Conservation (phyloP, 768 basidiomycete genomes). For the Goffeauzyma gilvescens region DNA sequence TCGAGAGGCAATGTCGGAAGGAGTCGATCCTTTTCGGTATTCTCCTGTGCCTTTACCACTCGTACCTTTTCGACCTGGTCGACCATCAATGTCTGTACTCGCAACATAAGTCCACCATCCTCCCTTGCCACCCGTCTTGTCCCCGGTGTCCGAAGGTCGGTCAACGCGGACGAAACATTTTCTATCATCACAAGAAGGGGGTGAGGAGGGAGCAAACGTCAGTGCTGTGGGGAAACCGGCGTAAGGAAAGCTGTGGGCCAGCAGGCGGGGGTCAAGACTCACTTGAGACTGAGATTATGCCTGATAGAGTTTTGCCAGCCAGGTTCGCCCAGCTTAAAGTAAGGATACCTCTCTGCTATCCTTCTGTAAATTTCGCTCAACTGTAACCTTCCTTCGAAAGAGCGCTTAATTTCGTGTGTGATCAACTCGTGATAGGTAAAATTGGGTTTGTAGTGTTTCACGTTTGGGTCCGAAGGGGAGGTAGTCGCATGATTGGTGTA, state of each 20-base stretch:
- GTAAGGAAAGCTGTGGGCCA: slow-evolving; percentile 2
- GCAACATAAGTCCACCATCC: slow-evolving; percentile 28
- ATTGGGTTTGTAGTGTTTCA: slow-evolving; percentile 13
- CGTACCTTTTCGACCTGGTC: slow-evolving; percentile 10
- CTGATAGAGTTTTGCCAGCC: slow-evolving; percentile 33
- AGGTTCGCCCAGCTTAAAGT: slow-evolving; percentile 12
- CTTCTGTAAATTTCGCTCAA: slow-evolving; percentile 11
- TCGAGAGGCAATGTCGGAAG: slow-evolving; percentile 10
- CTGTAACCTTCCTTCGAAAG: slow-evolving; percentile 9
- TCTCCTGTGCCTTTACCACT: slow-evolving; percentile 10
- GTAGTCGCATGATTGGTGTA: slow-evolving; percentile 8
- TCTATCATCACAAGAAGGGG: not conserved
- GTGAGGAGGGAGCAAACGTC: not conserved
- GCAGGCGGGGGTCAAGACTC: slow-evolving; percentile 3
- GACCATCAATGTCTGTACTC: slow-evolving; percentile 7
- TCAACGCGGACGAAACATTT: slow-evolving; percentile 14
- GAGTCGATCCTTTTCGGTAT: slow-evolving; percentile 11
- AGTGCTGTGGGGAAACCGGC: not conserved
- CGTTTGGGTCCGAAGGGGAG: slow-evolving; percentile 4
- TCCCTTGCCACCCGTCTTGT: slow-evolving; percentile 28
- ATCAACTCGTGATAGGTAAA: slow-evolving; percentile 13
- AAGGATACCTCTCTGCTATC: slow-evolving; percentile 12
- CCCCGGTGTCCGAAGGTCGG: slow-evolving; percentile 20
- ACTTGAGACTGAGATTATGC: slow-evolving; percentile 32
- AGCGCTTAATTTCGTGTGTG: slow-evolving; percentile 13